These are phyloP conservation scores for Lactarius akahatsu DNA, from an alignment of 768 basidiomycete genomes.

Conservation along the genomic window DNA sequence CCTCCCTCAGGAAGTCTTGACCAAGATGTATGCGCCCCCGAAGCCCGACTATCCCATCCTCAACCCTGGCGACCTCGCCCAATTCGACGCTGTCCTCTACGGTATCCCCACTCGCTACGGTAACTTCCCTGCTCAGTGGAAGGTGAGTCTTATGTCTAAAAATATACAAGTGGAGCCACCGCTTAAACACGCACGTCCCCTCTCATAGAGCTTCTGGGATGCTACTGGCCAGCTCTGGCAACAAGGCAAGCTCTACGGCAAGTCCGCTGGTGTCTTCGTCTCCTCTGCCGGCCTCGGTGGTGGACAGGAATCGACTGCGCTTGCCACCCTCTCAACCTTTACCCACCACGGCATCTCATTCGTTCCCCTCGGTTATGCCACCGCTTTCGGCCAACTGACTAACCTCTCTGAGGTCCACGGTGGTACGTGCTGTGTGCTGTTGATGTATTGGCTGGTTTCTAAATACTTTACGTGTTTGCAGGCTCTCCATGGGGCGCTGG, in stretches of 20 bases:
- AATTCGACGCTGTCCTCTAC: constrained; percentile 72
- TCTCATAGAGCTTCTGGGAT: constrained; percentile 67
- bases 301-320: constrained; percentile 68
- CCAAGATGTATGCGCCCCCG: constrained; percentile 66
- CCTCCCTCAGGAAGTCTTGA: constrained; percentile 63
- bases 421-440: constrained; percentile 42
- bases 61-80: constrained; percentile 49
- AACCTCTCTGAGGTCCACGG: constrained; percentile 54
- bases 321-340: constrained; percentile 55
- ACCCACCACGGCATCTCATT: constrained; percentile 71
- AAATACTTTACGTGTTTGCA: constrained; percentile 31
- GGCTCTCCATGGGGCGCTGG: constrained; percentile 81
- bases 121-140: constrained; percentile 77
- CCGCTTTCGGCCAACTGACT: constrained; percentile 43
- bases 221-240: constrained; percentile 67
- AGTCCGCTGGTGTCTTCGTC: constrained; percentile 73
- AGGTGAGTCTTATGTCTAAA: constrained; percentile 42
- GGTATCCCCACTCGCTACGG: constrained; percentile 84
- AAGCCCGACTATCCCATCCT: constrained; percentile 74
- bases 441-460: not conserved
- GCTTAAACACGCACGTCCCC: constrained; percentile 1
- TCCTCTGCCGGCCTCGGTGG: constrained; percentile 73
- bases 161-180: not conserved
- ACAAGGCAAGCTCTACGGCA: constrained; percentile 61
- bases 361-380: constrained; percentile 71